These are phyloP conservation scores for Kwoniella sp. DNA, from an alignment of 768 basidiomycete species.

Conservation along the genomic window DNA sequence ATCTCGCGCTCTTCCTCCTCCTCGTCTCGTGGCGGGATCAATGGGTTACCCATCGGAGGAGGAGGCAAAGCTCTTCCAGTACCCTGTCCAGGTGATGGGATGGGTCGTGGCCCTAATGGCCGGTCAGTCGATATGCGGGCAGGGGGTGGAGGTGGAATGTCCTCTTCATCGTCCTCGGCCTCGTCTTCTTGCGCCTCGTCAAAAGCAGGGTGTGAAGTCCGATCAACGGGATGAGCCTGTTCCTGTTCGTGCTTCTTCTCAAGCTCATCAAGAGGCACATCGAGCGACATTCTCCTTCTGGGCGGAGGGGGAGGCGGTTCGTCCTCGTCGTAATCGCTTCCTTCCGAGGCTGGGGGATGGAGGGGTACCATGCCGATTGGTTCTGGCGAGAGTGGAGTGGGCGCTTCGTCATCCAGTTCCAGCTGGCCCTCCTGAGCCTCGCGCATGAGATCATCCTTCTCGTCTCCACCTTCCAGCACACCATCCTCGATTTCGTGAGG, in stretches of 20 bases:
- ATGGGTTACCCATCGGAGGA: slow-evolving; percentile 21
- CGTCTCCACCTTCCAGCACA: slow-evolving; percentile 24
- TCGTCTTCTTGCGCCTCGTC: slow-evolving; percentile 19
- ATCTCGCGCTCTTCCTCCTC: slow-evolving; percentile 27
- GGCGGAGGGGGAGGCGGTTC: slow-evolving; percentile 26
- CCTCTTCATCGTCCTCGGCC: slow-evolving; percentile 30
- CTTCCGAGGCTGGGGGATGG: slow-evolving; percentile 27
- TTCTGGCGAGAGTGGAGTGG: neutral
- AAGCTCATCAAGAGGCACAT: slow-evolving; percentile 42
- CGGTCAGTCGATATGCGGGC: slow-evolving; percentile 5
- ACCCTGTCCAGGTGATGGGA: slow-evolving; percentile 16
- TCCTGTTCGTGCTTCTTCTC: slow-evolving; percentile 45
- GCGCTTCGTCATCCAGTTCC: neutral
- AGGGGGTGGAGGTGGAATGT: slow-evolving; percentile 30
- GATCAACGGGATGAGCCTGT: slow-evolving; percentile 3
- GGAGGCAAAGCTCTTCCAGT: slow-evolving; percentile 18
- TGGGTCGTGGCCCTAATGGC: slow-evolving; percentile 24
- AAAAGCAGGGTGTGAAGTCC: slow-evolving; percentile 1
- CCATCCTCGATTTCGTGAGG: slow-evolving; percentile 28
- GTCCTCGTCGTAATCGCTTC: slow-evolving; percentile 10
- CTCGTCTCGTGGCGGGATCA: slow-evolving; percentile 30
- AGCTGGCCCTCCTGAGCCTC: slow-evolving; percentile 22
- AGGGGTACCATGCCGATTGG: slow-evolving; percentile 31
- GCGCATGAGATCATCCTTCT: slow-evolving; percentile 28
- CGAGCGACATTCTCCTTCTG: slow-evolving; percentile 11